Evolutionary conservation across 2,329 filamentous ascomycete species (phyloP).

Genomic region (Trichoderma pleuroti): DNA sequence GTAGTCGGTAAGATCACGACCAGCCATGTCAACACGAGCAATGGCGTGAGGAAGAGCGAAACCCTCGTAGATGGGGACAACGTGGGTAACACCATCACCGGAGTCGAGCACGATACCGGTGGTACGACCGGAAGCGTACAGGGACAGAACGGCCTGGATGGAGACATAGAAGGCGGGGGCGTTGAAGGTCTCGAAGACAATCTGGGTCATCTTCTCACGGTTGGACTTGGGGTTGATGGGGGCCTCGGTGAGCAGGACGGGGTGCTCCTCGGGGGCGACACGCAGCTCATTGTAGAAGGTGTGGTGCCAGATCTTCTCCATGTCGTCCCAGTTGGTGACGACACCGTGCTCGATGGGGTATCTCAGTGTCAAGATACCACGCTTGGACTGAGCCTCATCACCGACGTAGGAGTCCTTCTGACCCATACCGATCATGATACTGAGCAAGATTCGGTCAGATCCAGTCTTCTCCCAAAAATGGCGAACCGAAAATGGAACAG

Average conservation of each 20-base stretch:
- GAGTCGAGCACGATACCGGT: slow-evolving; percentile 99
- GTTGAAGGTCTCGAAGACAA: slow-evolving; percentile 99
- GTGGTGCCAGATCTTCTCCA: slow-evolving; percentile 99
- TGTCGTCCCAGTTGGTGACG: slow-evolving; percentile 99
- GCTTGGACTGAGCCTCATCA: slow-evolving; percentile 99
- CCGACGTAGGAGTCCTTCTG: slow-evolving; percentile 99
- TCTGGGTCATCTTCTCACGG: slow-evolving; percentile 99
- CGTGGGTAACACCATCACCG: slow-evolving; percentile 99
- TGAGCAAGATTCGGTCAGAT: slow-evolving; percentile 38
- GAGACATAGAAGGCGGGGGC: slow-evolving; percentile 99
- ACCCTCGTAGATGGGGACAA: slow-evolving; percentile 99
- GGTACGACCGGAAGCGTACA: slow-evolving; percentile 99
- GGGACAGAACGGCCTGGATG: slow-evolving; percentile 97
- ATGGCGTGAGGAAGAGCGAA: slow-evolving; percentile 99
- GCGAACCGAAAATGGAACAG: not conserved
- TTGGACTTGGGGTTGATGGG: slow-evolving; percentile 99
- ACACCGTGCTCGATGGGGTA: slow-evolving; percentile 99
- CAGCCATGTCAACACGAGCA: slow-evolving; percentile 99
- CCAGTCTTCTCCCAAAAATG: not conserved
- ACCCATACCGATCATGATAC: slow-evolving; percentile 99
- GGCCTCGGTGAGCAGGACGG: slow-evolving; percentile 96
- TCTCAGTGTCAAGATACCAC: slow-evolving; percentile 99
- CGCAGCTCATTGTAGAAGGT: slow-evolving; percentile 99
- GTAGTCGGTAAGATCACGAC: slow-evolving; percentile 99
- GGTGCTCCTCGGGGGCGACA: slow-evolving; percentile 99